Evolutionary conservation across 108 stramenopile genomes (phyloP).

Genomic region (Nitzschia putrida): DNA sequence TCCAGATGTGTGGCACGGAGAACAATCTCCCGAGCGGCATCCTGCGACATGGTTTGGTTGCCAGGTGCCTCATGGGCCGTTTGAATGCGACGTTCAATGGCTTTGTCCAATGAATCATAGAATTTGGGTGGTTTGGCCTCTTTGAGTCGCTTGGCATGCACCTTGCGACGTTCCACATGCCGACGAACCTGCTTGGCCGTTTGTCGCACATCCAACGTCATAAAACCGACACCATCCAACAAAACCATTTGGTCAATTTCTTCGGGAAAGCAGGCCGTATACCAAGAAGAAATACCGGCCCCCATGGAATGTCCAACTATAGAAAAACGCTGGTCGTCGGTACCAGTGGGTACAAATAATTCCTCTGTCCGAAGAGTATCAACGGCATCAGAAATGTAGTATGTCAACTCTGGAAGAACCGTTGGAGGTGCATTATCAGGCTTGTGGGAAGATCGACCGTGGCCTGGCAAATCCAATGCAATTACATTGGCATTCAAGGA

Average conservation of each 20-base stretch:
- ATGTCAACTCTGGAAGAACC: slow-evolving; percentile 31
- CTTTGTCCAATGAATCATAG: slow-evolving; percentile 51
- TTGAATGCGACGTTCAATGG: slow-evolving; percentile 49
- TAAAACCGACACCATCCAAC: slow-evolving; percentile 67
- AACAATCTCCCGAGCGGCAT: slow-evolving; percentile 70
- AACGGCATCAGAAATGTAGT: slow-evolving; percentile 44
- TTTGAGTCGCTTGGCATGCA: not conserved
- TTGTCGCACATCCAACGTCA: slow-evolving; percentile 38
- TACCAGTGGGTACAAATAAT: not conserved
- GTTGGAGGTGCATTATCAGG: slow-evolving; percentile 34
- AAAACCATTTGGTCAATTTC: slow-evolving; percentile 57
- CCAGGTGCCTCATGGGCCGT: slow-evolving; percentile 69
- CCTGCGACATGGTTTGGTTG: slow-evolving; percentile 64
- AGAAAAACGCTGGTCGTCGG: not conserved
- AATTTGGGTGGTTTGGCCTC: slow-evolving; percentile 20
- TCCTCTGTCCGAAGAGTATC: slow-evolving; percentile 1
- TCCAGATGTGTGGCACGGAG: slow-evolving; percentile 27
- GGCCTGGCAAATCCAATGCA: slow-evolving; percentile 43
- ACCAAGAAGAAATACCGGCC: slow-evolving; percentile 51
- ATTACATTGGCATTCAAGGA: slow-evolving; percentile 27
- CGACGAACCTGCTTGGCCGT: slow-evolving; percentile 51
- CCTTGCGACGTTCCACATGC: slow-evolving; percentile 21
- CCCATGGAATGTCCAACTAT: slow-evolving; percentile 79
- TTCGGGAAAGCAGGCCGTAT: slow-evolving; percentile 68
- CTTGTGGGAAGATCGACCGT: slow-evolving; percentile 41